Conservation (phyloP, 139 green algal genomes). For the Pleodorina starrii region DNA sequence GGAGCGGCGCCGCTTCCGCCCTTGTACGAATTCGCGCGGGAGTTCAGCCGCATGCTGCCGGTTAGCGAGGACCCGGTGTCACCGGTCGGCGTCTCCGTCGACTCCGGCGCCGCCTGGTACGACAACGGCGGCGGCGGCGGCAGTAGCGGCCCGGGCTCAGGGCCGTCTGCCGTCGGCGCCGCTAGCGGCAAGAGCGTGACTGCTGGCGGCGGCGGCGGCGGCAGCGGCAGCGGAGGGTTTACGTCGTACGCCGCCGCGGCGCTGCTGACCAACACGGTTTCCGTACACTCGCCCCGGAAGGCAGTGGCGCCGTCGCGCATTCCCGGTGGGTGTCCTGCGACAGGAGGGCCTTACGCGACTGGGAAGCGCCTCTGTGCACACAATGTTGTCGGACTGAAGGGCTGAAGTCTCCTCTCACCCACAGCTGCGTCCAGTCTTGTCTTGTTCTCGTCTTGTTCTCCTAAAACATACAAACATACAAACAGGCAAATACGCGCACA, state of each 20-base stretch:
- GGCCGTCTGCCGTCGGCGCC: background rate
- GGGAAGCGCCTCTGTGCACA: too few relatives aligned
- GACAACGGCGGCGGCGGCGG: constrained; percentile 1
- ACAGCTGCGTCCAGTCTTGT: too few relatives aligned
- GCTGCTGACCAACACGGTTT: constrained; percentile 41
- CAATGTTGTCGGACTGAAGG: too few relatives aligned
- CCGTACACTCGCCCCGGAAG: constrained; percentile 44
- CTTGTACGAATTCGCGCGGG: constrained; percentile 38
- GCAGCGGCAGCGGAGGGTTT: background rate
- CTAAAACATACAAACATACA: background rate
- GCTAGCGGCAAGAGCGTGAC: too few relatives aligned
- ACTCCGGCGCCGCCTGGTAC: background rate
- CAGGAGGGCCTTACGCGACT: too few relatives aligned
- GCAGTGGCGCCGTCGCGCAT: constrained; percentile 15
- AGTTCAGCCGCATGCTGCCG: constrained; percentile 14
- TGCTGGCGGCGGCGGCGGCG: background rate
- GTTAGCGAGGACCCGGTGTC: constrained; percentile 34
- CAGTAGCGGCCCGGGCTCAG: background rate
- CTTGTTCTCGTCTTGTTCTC: too few relatives aligned
- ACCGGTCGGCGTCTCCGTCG: background rate
- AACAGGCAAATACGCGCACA: background rate
- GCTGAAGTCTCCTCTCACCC: too few relatives aligned
- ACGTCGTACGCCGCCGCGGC: constrained; percentile 26
- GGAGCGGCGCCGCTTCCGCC: constrained; percentile 9
- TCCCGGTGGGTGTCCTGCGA: constrained; percentile 4